Percentiles rank a stretch among this genome's conserved stretches.
These are phyloP conservation scores for Aegilops bicornis DNA, from an alignment of 176 grass and related monocot species.

Conservation along the genomic window DNA sequence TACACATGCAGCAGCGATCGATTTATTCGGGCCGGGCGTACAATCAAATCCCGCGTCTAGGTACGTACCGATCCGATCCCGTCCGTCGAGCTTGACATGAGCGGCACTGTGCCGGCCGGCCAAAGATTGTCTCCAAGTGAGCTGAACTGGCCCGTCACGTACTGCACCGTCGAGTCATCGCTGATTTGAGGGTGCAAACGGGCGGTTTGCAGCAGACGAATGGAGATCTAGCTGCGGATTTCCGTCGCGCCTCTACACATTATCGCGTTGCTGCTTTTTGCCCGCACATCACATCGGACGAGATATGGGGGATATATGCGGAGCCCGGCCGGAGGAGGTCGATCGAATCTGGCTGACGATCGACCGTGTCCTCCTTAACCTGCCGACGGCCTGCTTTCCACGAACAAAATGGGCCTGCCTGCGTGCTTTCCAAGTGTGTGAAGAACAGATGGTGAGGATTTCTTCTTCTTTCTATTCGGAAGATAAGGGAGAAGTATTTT, in stretches of 20 bases:
- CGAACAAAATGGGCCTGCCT: neutral
- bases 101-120: neutral
- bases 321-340: slow-evolving; percentile 15
- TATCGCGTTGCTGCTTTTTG: slow-evolving; percentile 15
- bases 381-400: slow-evolving; percentile 17
- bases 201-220: slow-evolving; percentile 9
- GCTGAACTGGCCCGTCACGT: neutral
- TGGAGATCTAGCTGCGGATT: slow-evolving; percentile 13
- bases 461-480: too few relatives aligned
- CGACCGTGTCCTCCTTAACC: neutral
- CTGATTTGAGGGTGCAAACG: slow-evolving; percentile 24
- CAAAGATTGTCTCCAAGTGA: neutral
- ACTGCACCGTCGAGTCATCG: neutral
- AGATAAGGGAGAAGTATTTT: too few relatives aligned
- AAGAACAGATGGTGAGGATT: too few relatives aligned
- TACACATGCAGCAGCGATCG: neutral
- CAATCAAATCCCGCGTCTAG: slow-evolving; percentile 15
- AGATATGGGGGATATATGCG: slow-evolving; percentile 39
- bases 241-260: neutral
- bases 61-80: slow-evolving; percentile 6
- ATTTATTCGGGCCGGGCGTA: slow-evolving; percentile 11
- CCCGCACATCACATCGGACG: slow-evolving; percentile 25
- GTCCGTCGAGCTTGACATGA: neutral
- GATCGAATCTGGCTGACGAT: slow-evolving; percentile 19
- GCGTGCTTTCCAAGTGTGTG: neutral